Conservation (phyloP, 139 green algal genomes). For the Pleodorina starrii region DNA sequence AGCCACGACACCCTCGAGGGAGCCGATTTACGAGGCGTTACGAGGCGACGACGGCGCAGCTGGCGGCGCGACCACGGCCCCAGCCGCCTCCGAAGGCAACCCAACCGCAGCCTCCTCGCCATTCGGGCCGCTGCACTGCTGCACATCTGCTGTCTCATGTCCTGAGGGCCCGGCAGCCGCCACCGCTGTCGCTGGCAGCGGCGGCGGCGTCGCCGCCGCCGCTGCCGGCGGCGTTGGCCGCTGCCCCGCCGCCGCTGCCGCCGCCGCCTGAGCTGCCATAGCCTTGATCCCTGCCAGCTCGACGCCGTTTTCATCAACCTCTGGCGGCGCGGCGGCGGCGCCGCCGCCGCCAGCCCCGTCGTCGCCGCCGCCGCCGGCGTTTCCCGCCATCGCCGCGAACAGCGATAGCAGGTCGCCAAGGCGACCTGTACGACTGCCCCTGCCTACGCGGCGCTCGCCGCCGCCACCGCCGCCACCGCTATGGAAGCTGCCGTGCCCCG, state of each 20-base stretch:
- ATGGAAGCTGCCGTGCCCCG: neutral
- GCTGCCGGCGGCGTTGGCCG: neutral
- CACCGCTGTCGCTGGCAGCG: neutral
- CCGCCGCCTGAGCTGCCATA: neutral
- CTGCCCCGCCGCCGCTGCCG: neutral
- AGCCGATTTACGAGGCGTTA: too few relatives aligned
- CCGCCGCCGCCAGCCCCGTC: neutral
- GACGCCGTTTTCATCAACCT: neutral
- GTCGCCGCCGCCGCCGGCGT: neutral
- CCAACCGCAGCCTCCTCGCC: too few relatives aligned
- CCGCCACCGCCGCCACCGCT: neutral
- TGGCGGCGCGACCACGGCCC: too few relatives aligned
- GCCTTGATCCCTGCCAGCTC: neutral
- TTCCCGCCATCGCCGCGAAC: neutral
- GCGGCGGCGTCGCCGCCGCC: neutral
- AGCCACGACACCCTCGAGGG: too few relatives aligned
- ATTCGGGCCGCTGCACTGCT: too few relatives aligned
- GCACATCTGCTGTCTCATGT: too few relatives aligned
- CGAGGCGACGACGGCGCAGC: too few relatives aligned
- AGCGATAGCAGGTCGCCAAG: constrained; percentile 11
- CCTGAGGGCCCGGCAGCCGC: too few relatives aligned
- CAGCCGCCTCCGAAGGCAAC: too few relatives aligned
- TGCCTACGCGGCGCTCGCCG: neutral
- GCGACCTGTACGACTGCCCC: neutral
- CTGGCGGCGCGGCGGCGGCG: neutral